A percentile compares a stretch with the other conserved stretches of the same genome.
Conservation (phyloP, 495 filamentous ascomycete genomes). For the Tuber umbilicatum region DNA sequence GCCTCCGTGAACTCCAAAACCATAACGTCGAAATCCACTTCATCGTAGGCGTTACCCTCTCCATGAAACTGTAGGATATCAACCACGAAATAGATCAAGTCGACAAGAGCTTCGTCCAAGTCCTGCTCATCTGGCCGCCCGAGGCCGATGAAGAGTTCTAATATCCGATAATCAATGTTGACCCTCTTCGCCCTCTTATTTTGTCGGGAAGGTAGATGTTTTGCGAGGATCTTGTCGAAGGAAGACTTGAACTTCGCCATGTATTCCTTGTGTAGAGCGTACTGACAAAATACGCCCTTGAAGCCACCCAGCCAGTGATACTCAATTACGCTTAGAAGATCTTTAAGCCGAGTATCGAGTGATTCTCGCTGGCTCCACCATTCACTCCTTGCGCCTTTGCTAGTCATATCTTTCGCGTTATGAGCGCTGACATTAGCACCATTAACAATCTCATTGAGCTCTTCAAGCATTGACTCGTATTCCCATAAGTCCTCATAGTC, state of each 20-base stretch:
- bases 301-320: conserved; percentile 93
- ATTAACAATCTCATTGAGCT: conserved; percentile 74
- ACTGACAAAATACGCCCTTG: conserved; percentile 76
- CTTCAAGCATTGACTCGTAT: conserved; percentile 66
- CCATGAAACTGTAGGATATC: conserved; percentile 96
- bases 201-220: conserved; percentile 81
- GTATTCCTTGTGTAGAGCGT: conserved; percentile 53
- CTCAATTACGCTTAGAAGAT: conserved; percentile 77
- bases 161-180: conserved; percentile 64
- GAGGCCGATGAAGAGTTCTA: conserved; percentile 82
- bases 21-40: conserved; percentile 91
- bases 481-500: conserved; percentile 73
- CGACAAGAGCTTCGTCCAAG: conserved; percentile 71
- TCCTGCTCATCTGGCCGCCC: conserved; percentile 65
- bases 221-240: conserved; percentile 77
- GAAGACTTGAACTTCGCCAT: conserved; percentile 65
- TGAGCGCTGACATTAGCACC: conserved; percentile 75
- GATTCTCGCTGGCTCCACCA: conserved; percentile 86
- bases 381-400: conserved; percentile 57
- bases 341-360: conserved; percentile 68
- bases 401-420: conserved; percentile 55
- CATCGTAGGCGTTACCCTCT: conserved; percentile 93
- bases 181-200: conserved; percentile 50
- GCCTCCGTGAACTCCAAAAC: conserved; percentile 76
- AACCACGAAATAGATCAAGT: conserved; percentile 90